Evolutionary conservation across 2,329 filamentous ascomycete species (phyloP), one percentile per base, ranked within the genome.

Genomic region (Cytospora chrysosperma): DNA sequence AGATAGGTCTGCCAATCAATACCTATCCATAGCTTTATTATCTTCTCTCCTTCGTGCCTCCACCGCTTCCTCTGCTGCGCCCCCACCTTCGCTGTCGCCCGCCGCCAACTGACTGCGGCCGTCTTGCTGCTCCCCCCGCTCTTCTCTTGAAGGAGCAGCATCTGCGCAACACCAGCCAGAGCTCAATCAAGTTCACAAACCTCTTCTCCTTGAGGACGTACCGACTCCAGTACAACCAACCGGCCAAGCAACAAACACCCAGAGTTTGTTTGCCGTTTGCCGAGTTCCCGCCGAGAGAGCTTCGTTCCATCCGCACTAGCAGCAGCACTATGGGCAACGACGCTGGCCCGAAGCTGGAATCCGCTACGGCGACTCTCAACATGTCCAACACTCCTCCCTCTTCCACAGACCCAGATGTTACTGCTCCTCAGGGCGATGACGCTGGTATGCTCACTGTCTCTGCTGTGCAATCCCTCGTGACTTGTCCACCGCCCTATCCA

Each of bases 381-480:
- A 66, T 66, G 61, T 34, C 53, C 37, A 57, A 50, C 54, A 61
- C 61, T 37, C 56, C 61, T 53, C 64, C 64, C 4, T 37, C 64
- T 8, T 30, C 61, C 27, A 27, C 64, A 34, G 64, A 66, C 26
- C 54, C 61, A 47, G 61, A 66, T 24, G 47, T 50, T 53, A 26
- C 54, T 56, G 53, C 50, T 50, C 61, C 59, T 19, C 61, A 66
- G 55, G 54, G 57, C 37, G 64, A 66, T 55, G 64, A 66, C 52
- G 56, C 64, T 57, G 64, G 64, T 66, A 66, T 66, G 64, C 64
- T 60, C 52, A 60, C 56, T 53, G 54, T 40, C 63, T 56, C n/a
- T 24, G 28, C 50, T 34, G 51, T 49, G 51, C 51, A 27, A 61
- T 53, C 2, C 57, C 37, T 52, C 32, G 27, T 51, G 47, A 55